These are phyloP conservation scores for Geotrichum histeridarum DNA, from an alignment of 1,139 yeast species.

Conservation along the genomic window DNA sequence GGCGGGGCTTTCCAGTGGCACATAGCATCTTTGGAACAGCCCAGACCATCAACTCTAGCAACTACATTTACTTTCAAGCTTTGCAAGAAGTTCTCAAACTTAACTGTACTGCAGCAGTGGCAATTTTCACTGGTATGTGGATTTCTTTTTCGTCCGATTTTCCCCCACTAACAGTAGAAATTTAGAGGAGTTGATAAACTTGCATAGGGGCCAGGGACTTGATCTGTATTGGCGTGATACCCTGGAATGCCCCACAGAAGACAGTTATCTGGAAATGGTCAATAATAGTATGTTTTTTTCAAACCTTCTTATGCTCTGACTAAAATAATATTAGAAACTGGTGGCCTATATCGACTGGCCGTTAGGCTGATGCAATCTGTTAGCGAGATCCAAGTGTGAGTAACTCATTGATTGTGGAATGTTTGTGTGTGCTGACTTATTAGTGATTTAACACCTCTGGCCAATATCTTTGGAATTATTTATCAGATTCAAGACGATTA, in stretches of 20 bases:
- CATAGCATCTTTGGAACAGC: slow-evolving; percentile 73
- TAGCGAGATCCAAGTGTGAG: slow-evolving; percentile 25
- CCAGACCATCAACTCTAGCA: slow-evolving; percentile 75
- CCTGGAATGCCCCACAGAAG: slow-evolving; percentile 56
- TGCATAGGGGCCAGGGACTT: slow-evolving; percentile 85
- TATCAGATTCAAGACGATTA: slow-evolving; percentile 84
- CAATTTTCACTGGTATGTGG: slow-evolving; percentile 27
- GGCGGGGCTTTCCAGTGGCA: slow-evolving; percentile 77
- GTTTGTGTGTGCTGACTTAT: neutral
- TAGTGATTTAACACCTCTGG: slow-evolving; percentile 48
- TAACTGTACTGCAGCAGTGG: slow-evolving; percentile 23
- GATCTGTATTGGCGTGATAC: slow-evolving; percentile 85
- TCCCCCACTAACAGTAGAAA: slow-evolving; percentile 40
- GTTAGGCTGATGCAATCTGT: slow-evolving; percentile 54
- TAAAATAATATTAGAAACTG: slow-evolving; percentile 49
- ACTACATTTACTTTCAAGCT: slow-evolving; percentile 74
- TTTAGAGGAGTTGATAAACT: slow-evolving; percentile 65
- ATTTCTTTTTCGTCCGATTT: neutral
- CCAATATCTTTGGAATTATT: slow-evolving; percentile 73
- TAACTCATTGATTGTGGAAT: neutral
- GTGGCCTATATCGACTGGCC: slow-evolving; percentile 76
- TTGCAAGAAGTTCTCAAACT: slow-evolving; percentile 46
- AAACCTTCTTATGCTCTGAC: neutral
- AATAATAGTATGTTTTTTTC: slow-evolving; percentile 46
- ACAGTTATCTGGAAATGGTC: slow-evolving; percentile 73